Evolutionary conservation across 371 early-diverging fungal species (phyloP), one percentile per base, ranked within the genome.

Genomic region (Mortierella sp.): DNA sequence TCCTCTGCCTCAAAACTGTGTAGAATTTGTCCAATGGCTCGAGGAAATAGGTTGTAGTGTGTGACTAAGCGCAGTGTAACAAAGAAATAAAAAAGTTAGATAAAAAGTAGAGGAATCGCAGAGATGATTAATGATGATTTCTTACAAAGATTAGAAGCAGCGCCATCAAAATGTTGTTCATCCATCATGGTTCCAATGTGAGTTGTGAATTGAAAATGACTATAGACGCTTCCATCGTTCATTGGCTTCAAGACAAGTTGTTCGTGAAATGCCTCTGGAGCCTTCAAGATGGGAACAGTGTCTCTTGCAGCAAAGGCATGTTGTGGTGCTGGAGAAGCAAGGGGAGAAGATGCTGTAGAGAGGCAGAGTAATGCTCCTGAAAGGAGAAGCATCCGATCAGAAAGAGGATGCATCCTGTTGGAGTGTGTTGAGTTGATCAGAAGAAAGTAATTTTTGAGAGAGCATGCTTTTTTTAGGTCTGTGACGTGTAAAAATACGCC

Each of bases 11-110:
- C 85, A 77, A 89, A 94, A 22, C 87, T 83, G 61, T 92, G 90
- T 15, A 95, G 84, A 26, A 97, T 89, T 70, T 97, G 94, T 19
- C 94, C 96, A 58, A 98, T 90, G 2, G 93, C 87, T 53, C 96
- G 93, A 61, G 96, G 95, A 70, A 94, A 94, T 37, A 93, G 72
- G 40, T 89, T 87, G 82, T 93, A 95, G 80, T 93, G 92, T 47
- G 87, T 84, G 54, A 89, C 91, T 89, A 75, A 26, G 55, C 17
- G 5, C 23, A n/a, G n/a, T 62, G 13, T n/a, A 40, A 31, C 58
- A 45, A 19, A 56, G 49, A 43, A 64, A 53, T 54, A 23, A 17
- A 26, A 55, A 13, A n/a, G 26, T 9, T 9, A 0, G 31, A 28
- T 28, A 9, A 13, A 28, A 54, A 54, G 8, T 12, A 23, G 13